Conservation (phyloP, 1,139 yeast species). For the Lodderomyces pseudojiufengensis region DNA sequence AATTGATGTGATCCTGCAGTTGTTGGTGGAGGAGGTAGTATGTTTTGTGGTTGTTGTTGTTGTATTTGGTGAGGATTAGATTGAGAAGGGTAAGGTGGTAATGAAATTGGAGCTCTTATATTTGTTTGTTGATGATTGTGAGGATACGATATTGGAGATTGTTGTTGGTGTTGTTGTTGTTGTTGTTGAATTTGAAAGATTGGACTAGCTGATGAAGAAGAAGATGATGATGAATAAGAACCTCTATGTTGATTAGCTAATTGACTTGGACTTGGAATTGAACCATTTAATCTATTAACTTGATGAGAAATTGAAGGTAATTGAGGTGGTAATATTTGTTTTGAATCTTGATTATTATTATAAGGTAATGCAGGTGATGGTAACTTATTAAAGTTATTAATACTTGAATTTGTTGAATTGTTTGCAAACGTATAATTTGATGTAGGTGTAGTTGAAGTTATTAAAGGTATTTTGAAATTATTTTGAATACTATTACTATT, state of each 20-base stretch:
- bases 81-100: slow-evolving; percentile 6
- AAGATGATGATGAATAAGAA: background rate
- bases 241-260: slow-evolving; percentile 1
- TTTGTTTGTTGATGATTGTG: slow-evolving; percentile 16
- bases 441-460: slow-evolving; percentile 14
- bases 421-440: slow-evolving; percentile 16
- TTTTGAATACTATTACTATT: too few relatives aligned
- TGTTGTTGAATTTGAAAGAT: slow-evolving; percentile 14
- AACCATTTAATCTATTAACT: too few relatives aligned
- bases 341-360: slow-evolving; percentile 11
- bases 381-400: slow-evolving; percentile 13
- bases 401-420: slow-evolving; percentile 4
- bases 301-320: slow-evolving; percentile 9
- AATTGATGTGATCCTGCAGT: slow-evolving; percentile 2
- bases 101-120: slow-evolving; percentile 1
- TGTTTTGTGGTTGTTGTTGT: slow-evolving; percentile 4
- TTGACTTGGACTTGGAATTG: slow-evolving; percentile 3
- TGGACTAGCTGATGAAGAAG: slow-evolving; percentile 12
- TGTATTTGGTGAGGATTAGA: slow-evolving; percentile 13
- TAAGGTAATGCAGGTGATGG: slow-evolving; percentile 13
- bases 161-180: slow-evolving; percentile 6
- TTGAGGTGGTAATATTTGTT: slow-evolving; percentile 9
- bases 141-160: slow-evolving; percentile 8
- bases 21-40: slow-evolving; percentile 3
- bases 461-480: slow-evolving; percentile 10